phyloP scores from a whole-genome alignment of 441 rosid species.

The Eutrema salsugineum region DNA sequence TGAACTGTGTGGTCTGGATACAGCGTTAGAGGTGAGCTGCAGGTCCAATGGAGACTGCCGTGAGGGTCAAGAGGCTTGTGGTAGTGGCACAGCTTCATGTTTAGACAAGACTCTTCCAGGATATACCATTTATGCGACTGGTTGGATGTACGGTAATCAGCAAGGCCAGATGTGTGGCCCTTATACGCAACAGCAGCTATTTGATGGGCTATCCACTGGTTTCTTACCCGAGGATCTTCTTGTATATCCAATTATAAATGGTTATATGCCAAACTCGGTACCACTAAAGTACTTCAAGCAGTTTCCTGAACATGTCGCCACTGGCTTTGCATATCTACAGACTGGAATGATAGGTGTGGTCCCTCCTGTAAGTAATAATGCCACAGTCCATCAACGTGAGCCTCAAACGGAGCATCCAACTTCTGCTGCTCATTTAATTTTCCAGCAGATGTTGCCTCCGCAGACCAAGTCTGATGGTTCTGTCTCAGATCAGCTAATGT shows the following conservation, averaged over 20 bases:
- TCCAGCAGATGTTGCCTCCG: slow-evolving; percentile 32
- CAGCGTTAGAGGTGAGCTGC: slow-evolving; percentile 50
- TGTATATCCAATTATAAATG: slow-evolving; percentile 78
- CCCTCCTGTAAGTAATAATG: slow-evolving; percentile 30
- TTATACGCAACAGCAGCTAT: slow-evolving; percentile 80
- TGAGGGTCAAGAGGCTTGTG: slow-evolving; percentile 47
- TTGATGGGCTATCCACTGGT: slow-evolving; percentile 76
- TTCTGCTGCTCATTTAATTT: slow-evolving; percentile 24
- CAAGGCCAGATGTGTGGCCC: slow-evolving; percentile 95
- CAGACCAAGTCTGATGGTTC: slow-evolving; percentile 28
- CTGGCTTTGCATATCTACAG: slow-evolving; percentile 72
- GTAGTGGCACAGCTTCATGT: slow-evolving; percentile 41
- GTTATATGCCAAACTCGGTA: slow-evolving; percentile 57
- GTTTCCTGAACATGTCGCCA: slow-evolving; percentile 85
- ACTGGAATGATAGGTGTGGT: slow-evolving; percentile 31
- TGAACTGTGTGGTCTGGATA: slow-evolving; percentile 36
- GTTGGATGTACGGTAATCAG: slow-evolving; percentile 93
- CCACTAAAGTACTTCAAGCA: slow-evolving; percentile 87
- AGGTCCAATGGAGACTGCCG: slow-evolving; percentile 57
- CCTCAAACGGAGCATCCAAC: slow-evolving; percentile 27
- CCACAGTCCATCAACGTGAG: slow-evolving; percentile 30
- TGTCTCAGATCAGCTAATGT: slow-evolving; percentile 26
- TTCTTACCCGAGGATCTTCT: slow-evolving; percentile 90
- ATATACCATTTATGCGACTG: slow-evolving; percentile 48
- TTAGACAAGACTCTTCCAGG: slow-evolving; percentile 42